Evolutionary conservation across 208 protist genomes (phyloP).

Genomic region (Trypanosoma rangeli): DNA sequence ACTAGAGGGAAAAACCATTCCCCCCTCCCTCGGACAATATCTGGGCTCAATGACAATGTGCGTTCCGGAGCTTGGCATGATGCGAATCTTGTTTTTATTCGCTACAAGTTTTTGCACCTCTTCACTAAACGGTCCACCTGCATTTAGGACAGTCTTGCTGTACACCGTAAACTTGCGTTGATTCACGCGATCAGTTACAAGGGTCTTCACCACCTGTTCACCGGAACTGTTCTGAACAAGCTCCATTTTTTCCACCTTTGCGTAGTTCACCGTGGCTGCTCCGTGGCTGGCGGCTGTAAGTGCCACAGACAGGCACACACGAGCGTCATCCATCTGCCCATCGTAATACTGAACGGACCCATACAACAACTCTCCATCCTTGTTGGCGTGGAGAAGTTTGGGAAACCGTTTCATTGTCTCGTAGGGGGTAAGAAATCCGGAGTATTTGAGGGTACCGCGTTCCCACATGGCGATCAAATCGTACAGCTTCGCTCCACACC

Average conservation of each 20-base stretch:
- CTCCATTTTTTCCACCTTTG: conserved; percentile 64
- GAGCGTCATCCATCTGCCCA: conserved; percentile 96
- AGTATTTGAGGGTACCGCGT: conserved; percentile 78
- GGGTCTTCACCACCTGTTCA: conserved; percentile 69
- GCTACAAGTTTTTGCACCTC: conserved; percentile 80
- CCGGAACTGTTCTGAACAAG: conserved; percentile 44
- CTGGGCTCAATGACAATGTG: conserved; percentile 85
- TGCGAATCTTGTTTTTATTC: conserved; percentile 39
- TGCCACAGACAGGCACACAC: conserved; percentile 93
- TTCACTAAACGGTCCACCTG: conserved; percentile 86
- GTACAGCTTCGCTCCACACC: conserved; percentile 87
- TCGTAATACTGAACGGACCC: conserved; percentile 95
- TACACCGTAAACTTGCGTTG: conserved; percentile 73
- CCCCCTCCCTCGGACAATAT: conserved; percentile 78
- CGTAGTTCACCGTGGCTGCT: conserved; percentile 94
- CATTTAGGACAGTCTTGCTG: conserved; percentile 90
- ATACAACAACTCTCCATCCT: conserved; percentile 65
- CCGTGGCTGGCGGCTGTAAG: conserved; percentile 92
- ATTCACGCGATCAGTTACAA: conserved; percentile 72
- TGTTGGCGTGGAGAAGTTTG: conserved; percentile 49
- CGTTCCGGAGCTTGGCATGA: conserved; percentile 79
- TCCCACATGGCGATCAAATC: conserved; percentile 84
- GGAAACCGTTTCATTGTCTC: conserved; percentile 84
- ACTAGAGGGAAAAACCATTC: conserved; percentile 86
- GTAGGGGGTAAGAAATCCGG: conserved; percentile 77